Conservation (phyloP, 2,329 filamentous ascomycete genomes). For the Elsinoe batatas region DNA sequence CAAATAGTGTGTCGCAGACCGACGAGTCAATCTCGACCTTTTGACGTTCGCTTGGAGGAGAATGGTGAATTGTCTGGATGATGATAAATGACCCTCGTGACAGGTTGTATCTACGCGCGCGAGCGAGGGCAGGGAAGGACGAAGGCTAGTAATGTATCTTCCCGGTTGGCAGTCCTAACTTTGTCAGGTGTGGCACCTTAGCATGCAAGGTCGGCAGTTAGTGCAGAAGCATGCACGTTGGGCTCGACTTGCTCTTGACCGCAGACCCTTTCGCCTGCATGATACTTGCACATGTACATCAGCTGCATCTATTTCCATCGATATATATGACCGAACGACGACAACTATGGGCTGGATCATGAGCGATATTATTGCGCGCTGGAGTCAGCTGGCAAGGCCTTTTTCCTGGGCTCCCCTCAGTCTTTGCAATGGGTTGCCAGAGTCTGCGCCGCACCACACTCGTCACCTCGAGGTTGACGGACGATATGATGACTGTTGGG, state of each 20-base stretch:
- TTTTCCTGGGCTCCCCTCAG: not conserved
- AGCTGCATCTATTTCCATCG: slow-evolving; percentile 5
- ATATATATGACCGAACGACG: not conserved
- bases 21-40: slow-evolving; percentile 8
- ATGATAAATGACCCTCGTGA: slow-evolving; percentile 3
- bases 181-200: not conserved
- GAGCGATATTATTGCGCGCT: too few species aligned
- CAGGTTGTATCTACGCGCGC: slow-evolving; percentile 4
- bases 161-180: not conserved
- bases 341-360: not conserved
- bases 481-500: not conserved
- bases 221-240: not conserved
- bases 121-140: not conserved
- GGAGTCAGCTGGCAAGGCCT: too few species aligned
- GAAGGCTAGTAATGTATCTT: not conserved
- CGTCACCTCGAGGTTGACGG: not conserved
- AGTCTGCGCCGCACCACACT: slow-evolving; percentile 1
- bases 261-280: not conserved
- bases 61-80: not conserved
- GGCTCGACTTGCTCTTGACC: not conserved
- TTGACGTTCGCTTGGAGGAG: not conserved
- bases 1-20: slow-evolving; percentile 9
- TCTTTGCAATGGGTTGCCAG: not conserved
- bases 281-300: not conserved
- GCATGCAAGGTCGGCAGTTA: not conserved